Evolutionary conservation across 2,329 filamentous ascomycete genomes (phyloP), one percentile per base, ranked within the genome.

Genomic region (Gremmenia infestans): DNA sequence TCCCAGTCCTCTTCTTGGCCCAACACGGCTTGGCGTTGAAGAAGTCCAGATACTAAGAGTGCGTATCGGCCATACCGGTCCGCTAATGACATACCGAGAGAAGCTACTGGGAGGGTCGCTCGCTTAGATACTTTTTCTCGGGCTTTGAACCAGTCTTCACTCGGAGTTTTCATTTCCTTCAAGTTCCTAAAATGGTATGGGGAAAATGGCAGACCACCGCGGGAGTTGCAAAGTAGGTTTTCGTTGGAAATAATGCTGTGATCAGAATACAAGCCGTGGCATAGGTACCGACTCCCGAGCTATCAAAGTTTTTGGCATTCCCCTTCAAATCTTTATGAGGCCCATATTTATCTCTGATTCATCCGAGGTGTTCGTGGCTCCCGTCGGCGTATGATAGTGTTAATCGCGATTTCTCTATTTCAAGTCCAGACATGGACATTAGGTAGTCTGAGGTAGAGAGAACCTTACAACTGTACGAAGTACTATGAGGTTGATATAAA

Each of bases 401-500:
- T 47, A 22, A 14, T 15, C 11, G 19, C 14, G 23, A 12, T 43
- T 25, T 28, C 14, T 40, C 25, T 32, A 6, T n/a, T 28, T 17
- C 28, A 45, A 32, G 48, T 22, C 47, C 43, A 51, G 43, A 19
- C 37, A 48, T 62, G 50, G 52, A 52, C 58, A 53, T 54, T 28
- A 59, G 58, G 60, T 56, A 28, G 25, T 28, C 28, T 28, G 28
- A 28, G 28, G 28, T 8, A 8, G 55, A 52, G 55, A 52, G 40
- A 28, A 52, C 25, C 51, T 39, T 40, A 32, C 37, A 45, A 22
- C 45, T 25, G 48, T 46, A 42, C 19, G 19, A 2, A 19, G 19
- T 19, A 19, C 39, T 50, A 58, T 60, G 56, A 60, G 54, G 61
- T 63, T 61, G 61, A 63, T 56, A 60, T 63, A 62, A 56, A 60